phyloP scores from a whole-genome alignment of 495 filamentous ascomycete genomes.

The Talaromyces adpressus region DNA sequence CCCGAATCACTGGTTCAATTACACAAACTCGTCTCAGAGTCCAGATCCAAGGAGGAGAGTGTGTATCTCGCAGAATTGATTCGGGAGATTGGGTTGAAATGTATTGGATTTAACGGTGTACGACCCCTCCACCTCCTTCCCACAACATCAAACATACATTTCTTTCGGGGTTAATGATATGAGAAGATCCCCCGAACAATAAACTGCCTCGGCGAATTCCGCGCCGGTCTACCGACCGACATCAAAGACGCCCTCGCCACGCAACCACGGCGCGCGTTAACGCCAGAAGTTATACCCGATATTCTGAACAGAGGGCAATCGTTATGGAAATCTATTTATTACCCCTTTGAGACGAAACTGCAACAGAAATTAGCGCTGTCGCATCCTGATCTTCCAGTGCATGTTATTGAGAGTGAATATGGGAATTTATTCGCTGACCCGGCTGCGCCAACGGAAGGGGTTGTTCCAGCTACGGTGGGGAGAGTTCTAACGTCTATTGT shows the following conservation, averaged over 20 bases:
- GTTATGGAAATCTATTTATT: conserved; percentile 69
- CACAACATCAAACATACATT: no score
- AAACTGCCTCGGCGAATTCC: conserved; percentile 67
- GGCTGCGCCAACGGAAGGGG: conserved; percentile 16
- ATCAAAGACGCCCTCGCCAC: conserved; percentile 38
- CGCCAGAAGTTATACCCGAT: conserved; percentile 37
- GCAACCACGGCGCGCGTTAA: conserved; percentile 41
- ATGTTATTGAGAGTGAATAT: conserved; percentile 65
- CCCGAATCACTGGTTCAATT: conserved; percentile 54
- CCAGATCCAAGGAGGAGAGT: conserved; percentile 24
- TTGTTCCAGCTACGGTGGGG: conserved; percentile 40
- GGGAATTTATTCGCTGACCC: conserved; percentile 64
- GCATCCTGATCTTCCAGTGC: conserved; percentile 73
- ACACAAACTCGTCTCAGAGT: conserved; percentile 42
- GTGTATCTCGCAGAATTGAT: conserved; percentile 64
- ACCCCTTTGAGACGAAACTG: conserved; percentile 62
- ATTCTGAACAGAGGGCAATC: conserved; percentile 48
- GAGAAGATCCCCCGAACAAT: conserved; percentile 62
- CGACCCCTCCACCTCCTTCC: neutral
- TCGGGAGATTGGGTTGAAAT: conserved; percentile 74
- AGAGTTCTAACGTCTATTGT: conserved; percentile 60
- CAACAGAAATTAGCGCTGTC: conserved; percentile 56
- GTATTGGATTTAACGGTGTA: conserved; percentile 71
- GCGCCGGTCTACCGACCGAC: conserved; percentile 40
- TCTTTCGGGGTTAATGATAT: neutral